These are phyloP conservation scores for Globisporangium barbulae DNA, from an alignment of 352 stramenopile species.

Conservation along the genomic window DNA sequence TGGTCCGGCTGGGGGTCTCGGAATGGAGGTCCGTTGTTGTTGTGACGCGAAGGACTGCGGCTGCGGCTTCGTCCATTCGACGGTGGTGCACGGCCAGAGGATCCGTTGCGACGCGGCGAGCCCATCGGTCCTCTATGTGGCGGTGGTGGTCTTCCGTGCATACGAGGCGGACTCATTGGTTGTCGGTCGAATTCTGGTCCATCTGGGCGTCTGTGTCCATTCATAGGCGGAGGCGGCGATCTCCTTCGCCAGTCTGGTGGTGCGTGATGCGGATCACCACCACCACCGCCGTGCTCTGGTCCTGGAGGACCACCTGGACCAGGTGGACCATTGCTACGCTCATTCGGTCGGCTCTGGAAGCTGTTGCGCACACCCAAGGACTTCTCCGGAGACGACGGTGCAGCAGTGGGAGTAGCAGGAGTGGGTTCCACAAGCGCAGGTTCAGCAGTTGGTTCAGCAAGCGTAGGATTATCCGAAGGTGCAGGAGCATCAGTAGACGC, in stretches of 20 bases:
- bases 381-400: slow-evolving; percentile 24
- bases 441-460: slow-evolving; percentile 16
- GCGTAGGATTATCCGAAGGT: slow-evolving; percentile 8
- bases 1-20: slow-evolving; percentile 1
- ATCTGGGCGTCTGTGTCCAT: background rate
- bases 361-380: slow-evolving; percentile 24
- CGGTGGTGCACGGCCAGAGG: background rate
- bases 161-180: slow-evolving; percentile 4
- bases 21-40: slow-evolving; percentile 22
- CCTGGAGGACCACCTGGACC: background rate
- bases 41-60: slow-evolving; percentile 29
- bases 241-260: slow-evolving; percentile 6
- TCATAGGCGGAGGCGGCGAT: slow-evolving; percentile 7
- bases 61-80: slow-evolving; percentile 27
- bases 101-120: slow-evolving; percentile 12
- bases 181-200: slow-evolving; percentile 2
- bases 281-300: background rate
- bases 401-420: slow-evolving; percentile 19
- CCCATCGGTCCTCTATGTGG: slow-evolving; percentile 2
- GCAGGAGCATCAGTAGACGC: slow-evolving; percentile 8
- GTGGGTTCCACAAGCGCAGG: slow-evolving; percentile 6
- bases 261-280: background rate
- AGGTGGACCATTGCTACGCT: slow-evolving; percentile 5
- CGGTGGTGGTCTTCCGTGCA: background rate
- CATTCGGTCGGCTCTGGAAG: slow-evolving; percentile 4